phyloP scores from a whole-genome alignment of 495 filamentous ascomycete genomes.

The Xylaria cubensis region DNA sequence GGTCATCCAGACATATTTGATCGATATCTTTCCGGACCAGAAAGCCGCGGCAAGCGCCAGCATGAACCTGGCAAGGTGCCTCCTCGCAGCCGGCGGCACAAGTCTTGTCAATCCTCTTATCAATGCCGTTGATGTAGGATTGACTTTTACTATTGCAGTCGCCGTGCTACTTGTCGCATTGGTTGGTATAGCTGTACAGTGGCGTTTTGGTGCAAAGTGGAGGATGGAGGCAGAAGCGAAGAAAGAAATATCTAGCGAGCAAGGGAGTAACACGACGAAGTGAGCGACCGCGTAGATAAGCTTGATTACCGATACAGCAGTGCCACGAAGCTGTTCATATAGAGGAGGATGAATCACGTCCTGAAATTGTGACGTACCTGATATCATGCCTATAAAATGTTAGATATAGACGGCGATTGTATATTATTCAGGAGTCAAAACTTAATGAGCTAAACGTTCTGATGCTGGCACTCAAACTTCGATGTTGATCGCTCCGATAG shows the following conservation, averaged over 20 bases:
- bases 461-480: no score
- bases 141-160: slow-evolving; percentile 50
- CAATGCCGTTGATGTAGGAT: slow-evolving; percentile 45
- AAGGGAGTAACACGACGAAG: not conserved
- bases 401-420: not conserved
- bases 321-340: not conserved
- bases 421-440: not conserved
- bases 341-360: not conserved
- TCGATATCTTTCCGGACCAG: slow-evolving; percentile 49
- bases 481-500: no score
- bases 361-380: not conserved
- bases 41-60: slow-evolving; percentile 49
- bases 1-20: slow-evolving; percentile 48
- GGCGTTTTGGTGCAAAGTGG: slow-evolving; percentile 49
- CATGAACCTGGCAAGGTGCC: slow-evolving; percentile 49
- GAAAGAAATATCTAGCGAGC: not conserved
- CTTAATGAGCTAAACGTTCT: no score
- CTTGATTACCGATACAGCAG: not conserved
- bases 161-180: slow-evolving; percentile 46
- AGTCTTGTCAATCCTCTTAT: slow-evolving; percentile 46
- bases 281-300: not conserved
- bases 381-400: not conserved
- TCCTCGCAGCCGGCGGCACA: slow-evolving; percentile 48
- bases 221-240: slow-evolving; percentile 36
- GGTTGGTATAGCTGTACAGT: slow-evolving; percentile 48